Base-by-base conservation (phyloP, 2,329 filamentous ascomycete species). In the Fusarium fracticaudum region DNA sequence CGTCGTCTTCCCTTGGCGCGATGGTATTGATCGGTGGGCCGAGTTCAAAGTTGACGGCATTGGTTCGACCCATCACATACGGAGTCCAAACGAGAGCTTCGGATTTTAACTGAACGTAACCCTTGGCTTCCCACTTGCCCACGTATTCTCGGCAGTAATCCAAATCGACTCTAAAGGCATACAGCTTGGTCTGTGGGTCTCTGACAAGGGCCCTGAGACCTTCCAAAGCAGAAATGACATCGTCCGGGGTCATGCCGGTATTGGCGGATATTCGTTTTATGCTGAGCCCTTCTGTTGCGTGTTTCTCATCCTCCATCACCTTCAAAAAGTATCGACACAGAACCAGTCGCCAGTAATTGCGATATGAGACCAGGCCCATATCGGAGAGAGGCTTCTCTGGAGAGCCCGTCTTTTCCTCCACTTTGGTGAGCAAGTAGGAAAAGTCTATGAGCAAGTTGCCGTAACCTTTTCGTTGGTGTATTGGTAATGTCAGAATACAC, bases 401-500 rank as follows among this genome's bases (percentile, higher is more conserved):
- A 4, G 96, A 98, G 15, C 96, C 96, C 1, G 95, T 97, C 83
- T 98, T 98, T 77, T 92, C 90, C 83, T 99, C 96, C 2, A 97
- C 94, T 59, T 95, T 91, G 0, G 97, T 98, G 53, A 99, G 89
- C 12, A 99, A 91, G 80, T 99, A 99, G 3, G 96, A 99, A 81
- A 99, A 99, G 81, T 99, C 96, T 77, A 99, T 99, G 53, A 99
- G 89, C 29, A 98, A 91, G 79, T 98, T 96, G 11, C 97, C 96
- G 77, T 98, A 99, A 65, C 96, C 96, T 82, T 98, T 98, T 63
- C 97, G 92, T 84, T 98, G 96, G 80, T 98, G 96, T 62, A 98
- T 98, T 1, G 96, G 96, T 44, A 99, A 86, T 8, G 97, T 98
- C 54, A 99, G 86, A 76, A 99, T 99, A 83, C 96, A 99, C 14